Evolutionary conservation across 176 grass and related monocot species (phyloP).

Genomic region (Cocos nucifera): DNA sequence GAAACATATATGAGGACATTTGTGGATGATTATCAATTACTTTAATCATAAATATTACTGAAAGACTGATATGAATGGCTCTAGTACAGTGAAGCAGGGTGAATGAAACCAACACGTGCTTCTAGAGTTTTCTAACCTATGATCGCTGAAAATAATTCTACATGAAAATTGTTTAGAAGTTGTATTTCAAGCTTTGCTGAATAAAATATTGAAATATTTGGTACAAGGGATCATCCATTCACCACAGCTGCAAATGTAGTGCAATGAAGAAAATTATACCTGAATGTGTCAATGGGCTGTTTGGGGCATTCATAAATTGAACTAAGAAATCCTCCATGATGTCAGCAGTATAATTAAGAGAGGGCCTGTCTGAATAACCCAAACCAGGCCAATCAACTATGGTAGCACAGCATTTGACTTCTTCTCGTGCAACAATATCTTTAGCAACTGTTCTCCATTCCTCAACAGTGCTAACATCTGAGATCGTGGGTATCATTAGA

Average conservation of each 20-base stretch:
- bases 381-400: slow-evolving; percentile 97
- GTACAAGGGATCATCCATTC: not conserved
- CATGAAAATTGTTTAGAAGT: no score
- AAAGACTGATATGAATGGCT: no score
- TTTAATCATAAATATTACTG: no score
- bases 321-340: slow-evolving; percentile 86
- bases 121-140: no score
- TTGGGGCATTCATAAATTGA: slow-evolving; percentile 62
- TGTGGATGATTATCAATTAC: no score
- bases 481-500: slow-evolving; percentile 91
- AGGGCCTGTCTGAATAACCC: slow-evolving; percentile 91
- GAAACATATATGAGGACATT: no score
- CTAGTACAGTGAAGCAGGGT: no score
- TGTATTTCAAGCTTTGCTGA: no score
- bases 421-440: slow-evolving; percentile 59
- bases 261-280: slow-evolving; percentile 37
- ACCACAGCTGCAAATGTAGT: not conserved
- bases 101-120: no score
- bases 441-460: slow-evolving; percentile 72
- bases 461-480: slow-evolving; percentile 93
- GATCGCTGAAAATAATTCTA: no score
- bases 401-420: slow-evolving; percentile 57
- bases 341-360: slow-evolving; percentile 79
- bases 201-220: no score
- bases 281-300: slow-evolving; percentile 61